These are phyloP conservation scores for Trametes cinnabarina DNA, from an alignment of 768 basidiomycete genomes.

Conservation along the genomic window DNA sequence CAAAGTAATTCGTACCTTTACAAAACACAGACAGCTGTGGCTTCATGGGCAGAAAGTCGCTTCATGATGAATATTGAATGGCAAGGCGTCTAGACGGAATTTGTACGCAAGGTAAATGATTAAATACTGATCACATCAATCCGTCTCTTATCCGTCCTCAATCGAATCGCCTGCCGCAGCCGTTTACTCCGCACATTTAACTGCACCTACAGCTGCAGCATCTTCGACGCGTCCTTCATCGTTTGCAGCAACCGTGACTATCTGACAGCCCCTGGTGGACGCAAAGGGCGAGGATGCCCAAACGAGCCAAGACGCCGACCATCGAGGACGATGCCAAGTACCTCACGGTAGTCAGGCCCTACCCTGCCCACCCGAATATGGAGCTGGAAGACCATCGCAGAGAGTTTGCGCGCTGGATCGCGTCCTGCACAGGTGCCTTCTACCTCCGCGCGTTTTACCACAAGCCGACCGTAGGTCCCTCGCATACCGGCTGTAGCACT, in stretches of 20 bases:
- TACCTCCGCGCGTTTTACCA: conserved; percentile 41
- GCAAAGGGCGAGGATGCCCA: conserved; percentile 34
- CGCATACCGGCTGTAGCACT: no score
- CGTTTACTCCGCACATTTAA: no score
- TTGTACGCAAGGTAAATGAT: no score
- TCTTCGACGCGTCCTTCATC: not conserved
- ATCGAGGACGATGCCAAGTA: conserved; percentile 44
- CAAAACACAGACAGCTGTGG: no score
- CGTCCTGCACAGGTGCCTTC: conserved; percentile 36
- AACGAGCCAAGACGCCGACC: conserved; percentile 41
- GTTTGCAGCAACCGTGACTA: not conserved
- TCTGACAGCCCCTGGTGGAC: not conserved
- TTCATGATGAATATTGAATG: no score
- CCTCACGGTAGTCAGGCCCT: conserved; percentile 45
- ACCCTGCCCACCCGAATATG: conserved; percentile 43
- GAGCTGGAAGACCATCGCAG: conserved; percentile 36
- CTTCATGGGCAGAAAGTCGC: no score
- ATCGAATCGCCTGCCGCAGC: no score
- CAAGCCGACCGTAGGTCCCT: conserved; percentile 42
- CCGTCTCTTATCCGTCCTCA: no score
- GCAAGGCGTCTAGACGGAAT: no score
- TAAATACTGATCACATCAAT: no score
- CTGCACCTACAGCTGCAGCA: not conserved
- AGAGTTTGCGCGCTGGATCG: conserved; percentile 44
- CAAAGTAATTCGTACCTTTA: no score